phyloP scores from a whole-genome alignment of 768 basidiomycete genomes.

The Mycena haematopus region DNA sequence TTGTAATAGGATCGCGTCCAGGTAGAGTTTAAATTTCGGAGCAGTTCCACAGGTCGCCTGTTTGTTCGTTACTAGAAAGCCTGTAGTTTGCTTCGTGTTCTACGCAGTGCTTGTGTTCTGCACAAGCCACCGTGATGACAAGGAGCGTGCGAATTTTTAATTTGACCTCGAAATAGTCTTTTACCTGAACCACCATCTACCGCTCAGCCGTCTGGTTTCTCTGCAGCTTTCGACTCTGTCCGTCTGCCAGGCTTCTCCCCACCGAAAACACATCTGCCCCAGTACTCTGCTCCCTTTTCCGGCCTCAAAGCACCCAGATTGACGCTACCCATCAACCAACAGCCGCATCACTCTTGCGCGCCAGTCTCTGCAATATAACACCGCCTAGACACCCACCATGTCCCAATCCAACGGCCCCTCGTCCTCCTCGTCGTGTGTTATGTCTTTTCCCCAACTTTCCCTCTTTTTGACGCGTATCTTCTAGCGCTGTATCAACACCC shows the following conservation, averaged over 20 bases:
- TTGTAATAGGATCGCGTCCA: too few species aligned
- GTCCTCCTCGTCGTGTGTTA: slow-evolving; percentile 22
- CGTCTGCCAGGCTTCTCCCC: not conserved
- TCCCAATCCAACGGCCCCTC: slow-evolving; percentile 22
- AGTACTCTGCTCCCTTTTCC: slow-evolving; percentile 8
- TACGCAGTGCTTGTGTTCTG: not conserved
- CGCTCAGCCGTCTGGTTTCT: slow-evolving; percentile 10
- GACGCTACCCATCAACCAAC: slow-evolving; percentile 18
- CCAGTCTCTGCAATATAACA: slow-evolving; percentile 9
- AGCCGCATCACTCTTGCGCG: slow-evolving; percentile 22
- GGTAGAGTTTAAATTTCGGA: too few species aligned
- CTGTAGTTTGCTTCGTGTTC: too few species aligned
- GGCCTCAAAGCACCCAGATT: slow-evolving; percentile 6
- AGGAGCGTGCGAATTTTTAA: slow-evolving; percentile 11
- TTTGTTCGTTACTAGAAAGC: too few species aligned
- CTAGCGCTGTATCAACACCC: slow-evolving; percentile 26
- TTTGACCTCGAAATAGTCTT: slow-evolving; percentile 10
- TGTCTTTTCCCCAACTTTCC: not conserved
- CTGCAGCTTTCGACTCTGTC: not conserved
- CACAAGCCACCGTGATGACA: not conserved
- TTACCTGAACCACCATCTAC: slow-evolving; percentile 16
- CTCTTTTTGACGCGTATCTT: slow-evolving; percentile 9
- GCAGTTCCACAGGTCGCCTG: too few species aligned
- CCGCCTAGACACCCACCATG: slow-evolving; percentile 16
- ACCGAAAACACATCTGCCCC: slow-evolving; percentile 4